Conservation (phyloP, 345 rosid genomes). For the sweet orange (Citrus sinensis) region DNA sequence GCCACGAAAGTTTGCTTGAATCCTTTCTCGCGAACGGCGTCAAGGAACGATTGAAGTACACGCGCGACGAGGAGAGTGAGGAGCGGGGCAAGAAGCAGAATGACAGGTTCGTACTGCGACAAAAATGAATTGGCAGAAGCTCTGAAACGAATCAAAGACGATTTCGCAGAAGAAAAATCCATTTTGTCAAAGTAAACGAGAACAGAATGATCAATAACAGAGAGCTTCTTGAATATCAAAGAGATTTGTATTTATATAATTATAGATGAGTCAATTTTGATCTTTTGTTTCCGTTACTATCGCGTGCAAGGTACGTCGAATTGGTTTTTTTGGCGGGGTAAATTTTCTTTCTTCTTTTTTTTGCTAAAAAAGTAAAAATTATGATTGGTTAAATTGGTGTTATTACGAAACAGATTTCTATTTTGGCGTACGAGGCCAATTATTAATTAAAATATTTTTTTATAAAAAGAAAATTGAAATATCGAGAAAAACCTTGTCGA, state of each 20-base stretch:
- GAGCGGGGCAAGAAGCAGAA: conserved; percentile 57
- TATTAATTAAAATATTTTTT: too few relatives aligned
- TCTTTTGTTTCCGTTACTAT: not conserved
- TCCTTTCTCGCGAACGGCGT: conserved; percentile 56
- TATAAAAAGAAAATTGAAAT: too few relatives aligned
- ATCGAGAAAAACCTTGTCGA: too few relatives aligned
- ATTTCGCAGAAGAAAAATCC: conserved; percentile 30
- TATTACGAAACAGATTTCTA: too few relatives aligned
- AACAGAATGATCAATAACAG: not conserved
- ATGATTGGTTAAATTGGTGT: too few relatives aligned
- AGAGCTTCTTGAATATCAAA: not conserved
- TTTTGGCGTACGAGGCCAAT: too few relatives aligned
- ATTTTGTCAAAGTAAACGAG: not conserved
- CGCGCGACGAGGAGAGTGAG: conserved; percentile 61
- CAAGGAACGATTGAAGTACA: conserved; percentile 42
- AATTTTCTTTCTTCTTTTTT: too few relatives aligned
- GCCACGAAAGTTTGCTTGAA: conserved; percentile 48
- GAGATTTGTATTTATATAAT: not conserved
- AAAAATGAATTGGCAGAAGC: conserved; percentile 54
- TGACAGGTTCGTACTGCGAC: conserved; percentile 69
- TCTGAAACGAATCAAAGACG: conserved; percentile 35
- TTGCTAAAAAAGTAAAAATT: too few relatives aligned
- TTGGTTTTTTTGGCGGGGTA: conserved; percentile 17
- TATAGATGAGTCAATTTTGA: not conserved
- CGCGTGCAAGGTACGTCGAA: conserved; percentile 10